Evolutionary conservation across 1,284 basidiomycete species (phyloP).

Genomic region (Irpex sp.): DNA sequence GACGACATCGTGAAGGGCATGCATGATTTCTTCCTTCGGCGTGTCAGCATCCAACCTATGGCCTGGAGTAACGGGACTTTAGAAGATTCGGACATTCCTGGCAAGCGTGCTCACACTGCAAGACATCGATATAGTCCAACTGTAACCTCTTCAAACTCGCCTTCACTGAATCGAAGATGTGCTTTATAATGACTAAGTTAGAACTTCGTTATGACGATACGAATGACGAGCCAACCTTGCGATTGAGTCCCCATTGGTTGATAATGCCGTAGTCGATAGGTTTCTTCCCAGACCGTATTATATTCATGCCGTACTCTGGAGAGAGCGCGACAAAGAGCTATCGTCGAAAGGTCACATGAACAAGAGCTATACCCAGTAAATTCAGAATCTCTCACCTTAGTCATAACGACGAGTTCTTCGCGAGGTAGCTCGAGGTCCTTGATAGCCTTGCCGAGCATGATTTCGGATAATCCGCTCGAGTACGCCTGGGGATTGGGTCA

Average conservation of each 20-base stretch:
- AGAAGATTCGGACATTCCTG: not conserved
- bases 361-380: not conserved
- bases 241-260: conserved; percentile 32
- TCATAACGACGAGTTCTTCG: conserved; percentile 53
- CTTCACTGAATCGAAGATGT: conserved; percentile 74
- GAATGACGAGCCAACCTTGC: conserved; percentile 22
- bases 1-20: conserved; percentile 34
- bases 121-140: conserved; percentile 67
- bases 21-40: conserved; percentile 39
- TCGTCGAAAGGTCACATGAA: not conserved
- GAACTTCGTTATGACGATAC: not conserved
- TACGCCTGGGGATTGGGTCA: conserved; percentile 13
- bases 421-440: conserved; percentile 50
- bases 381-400: conserved; percentile 35
- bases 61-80: conserved; percentile 5
- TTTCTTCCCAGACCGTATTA: conserved; percentile 2
- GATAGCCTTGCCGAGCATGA: conserved; percentile 57
- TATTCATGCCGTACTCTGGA: conserved; percentile 4
- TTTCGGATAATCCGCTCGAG: conserved; percentile 48
- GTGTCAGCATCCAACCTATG: conserved; percentile 42
- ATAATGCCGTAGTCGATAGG: conserved; percentile 24
- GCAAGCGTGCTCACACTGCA: conserved; percentile 42
- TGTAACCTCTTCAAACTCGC: conserved; percentile 61
- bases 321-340: conserved; percentile 19
- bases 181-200: conserved; percentile 28